phyloP scores from a whole-genome alignment of 2,329 filamentous ascomycete genomes.

The Aspergillus sp. region DNA sequence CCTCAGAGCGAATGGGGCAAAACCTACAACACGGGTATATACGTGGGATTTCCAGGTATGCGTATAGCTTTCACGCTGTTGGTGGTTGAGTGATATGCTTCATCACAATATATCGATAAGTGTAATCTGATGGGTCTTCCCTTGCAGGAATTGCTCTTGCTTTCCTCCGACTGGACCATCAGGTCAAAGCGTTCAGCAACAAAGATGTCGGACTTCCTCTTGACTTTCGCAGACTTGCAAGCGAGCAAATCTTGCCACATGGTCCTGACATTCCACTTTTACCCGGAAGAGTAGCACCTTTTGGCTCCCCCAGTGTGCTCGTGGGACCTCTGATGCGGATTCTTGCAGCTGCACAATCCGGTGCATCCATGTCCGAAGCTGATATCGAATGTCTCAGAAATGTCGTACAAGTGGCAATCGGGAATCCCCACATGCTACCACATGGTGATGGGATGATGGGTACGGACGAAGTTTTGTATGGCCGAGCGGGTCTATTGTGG shows the following conservation, averaged over 20 bases:
- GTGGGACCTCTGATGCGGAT: conserved; percentile 32
- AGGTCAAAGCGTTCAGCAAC: conserved; percentile 30
- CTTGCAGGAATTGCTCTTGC: conserved; percentile 38
- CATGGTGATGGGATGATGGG: conserved; percentile 34
- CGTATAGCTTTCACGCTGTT: not conserved
- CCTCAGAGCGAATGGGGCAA: conserved; percentile 26
- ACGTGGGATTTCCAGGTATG: conserved; percentile 37
- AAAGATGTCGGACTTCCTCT: conserved; percentile 14
- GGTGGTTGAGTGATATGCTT: not conserved
- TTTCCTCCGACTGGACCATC: conserved; percentile 42
- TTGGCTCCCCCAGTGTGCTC: conserved; percentile 35
- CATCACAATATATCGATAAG: not conserved
- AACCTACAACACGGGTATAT: conserved; percentile 29
- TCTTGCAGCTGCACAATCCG: conserved; percentile 20
- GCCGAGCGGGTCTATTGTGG: conserved; percentile 43
- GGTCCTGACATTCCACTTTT: conserved; percentile 29
- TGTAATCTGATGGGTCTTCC: conserved; percentile 6
- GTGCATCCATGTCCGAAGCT: conserved; percentile 23
- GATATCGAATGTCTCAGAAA: conserved; percentile 34
- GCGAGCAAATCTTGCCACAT: conserved; percentile 29
- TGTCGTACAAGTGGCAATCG: conserved; percentile 32
- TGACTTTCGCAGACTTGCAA: conserved; percentile 31
- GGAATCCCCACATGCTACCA: conserved; percentile 30
- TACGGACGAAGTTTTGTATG: conserved; percentile 43
- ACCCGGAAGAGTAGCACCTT: conserved; percentile 36